Evolutionary conservation across 2,329 filamentous ascomycete species (phyloP).

Genomic region (Cytospora piceicola): DNA sequence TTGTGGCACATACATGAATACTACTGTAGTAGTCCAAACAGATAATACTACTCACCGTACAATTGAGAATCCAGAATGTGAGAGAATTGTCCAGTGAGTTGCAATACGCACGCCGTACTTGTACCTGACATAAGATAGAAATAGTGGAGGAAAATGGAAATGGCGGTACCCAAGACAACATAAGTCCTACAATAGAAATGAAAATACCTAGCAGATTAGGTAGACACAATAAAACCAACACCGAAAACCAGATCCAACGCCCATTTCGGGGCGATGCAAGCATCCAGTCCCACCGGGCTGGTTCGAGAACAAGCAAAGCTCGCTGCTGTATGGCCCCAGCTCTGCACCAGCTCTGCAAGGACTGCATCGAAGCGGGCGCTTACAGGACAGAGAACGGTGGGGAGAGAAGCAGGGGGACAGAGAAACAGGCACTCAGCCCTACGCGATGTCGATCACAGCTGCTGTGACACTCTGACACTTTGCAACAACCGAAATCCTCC

Average conservation of each 20-base stretch:
- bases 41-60: too few species aligned
- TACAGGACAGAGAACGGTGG: neutral
- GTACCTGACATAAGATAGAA: too few species aligned
- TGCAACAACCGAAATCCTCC: conserved; percentile 10
- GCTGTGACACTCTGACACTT: conserved; percentile 23
- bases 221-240: neutral
- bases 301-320: neutral
- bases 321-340: neutral
- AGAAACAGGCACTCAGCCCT: conserved; percentile 24
- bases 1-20: too few species aligned
- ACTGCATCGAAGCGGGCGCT: neutral
- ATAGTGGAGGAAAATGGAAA: too few species aligned
- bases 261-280: conserved; percentile 16
- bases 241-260: neutral
- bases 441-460: conserved; percentile 23
- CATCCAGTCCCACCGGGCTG: conserved; percentile 9
- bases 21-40: too few species aligned
- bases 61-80: too few species aligned
- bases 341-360: neutral
- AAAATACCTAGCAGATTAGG: too few species aligned
- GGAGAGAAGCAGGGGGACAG: neutral
- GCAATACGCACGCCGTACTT: too few species aligned
- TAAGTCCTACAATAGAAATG: neutral
- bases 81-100: too few species aligned
- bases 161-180: neutral